Evolutionary conservation across 768 basidiomycete genomes (phyloP), one percentile per base, ranked within the genome.

Genomic region (Nidularia pulvinata): DNA sequence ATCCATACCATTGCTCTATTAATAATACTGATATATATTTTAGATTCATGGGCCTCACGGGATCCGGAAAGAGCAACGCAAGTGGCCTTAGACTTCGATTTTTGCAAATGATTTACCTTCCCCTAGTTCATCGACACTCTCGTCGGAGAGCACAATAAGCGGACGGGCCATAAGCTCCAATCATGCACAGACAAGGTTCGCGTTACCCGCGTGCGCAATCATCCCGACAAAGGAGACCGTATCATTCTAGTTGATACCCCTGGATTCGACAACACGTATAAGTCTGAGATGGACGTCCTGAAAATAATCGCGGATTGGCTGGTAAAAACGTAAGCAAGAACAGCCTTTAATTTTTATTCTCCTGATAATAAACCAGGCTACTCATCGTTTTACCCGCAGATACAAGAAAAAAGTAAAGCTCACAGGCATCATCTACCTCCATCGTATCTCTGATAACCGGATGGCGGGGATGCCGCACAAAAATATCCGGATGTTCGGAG

Each of bases 351-450:
- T 19, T 35, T 16, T 3, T 2, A 7, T 33, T 35, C 32, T 45
- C 39, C 46, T 30, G 25, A 30, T 30, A 30, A 30, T 30, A 30
- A 30, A 30, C 4, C 25, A 10, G 33, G 32, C 7, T n/a, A 46
- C 14, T 14, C 25, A 49, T 14, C 9, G 34, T 2, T n/a, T 9
- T 11, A 9, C 39, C 16, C 11, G 14, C 16, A 37, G 48, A 33
- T 50, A 55, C 37, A 48, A 30, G 34, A 43, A 49, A 10, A n/a
- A 49, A 33, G 39, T 14, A 19, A 25, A 63, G 55, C 55, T 61
- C 7, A 13, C 50, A 6, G 74, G 73, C 19, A 65, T 75, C 59
- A 65, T 75, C 48, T 76, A 76, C 59, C 68, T 75, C 61, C 74
- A 75, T 57, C 68, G 70, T 14, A 76, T 75, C 57, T 53, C 59